Evolutionary conservation across 768 basidiomycete species (phyloP).

Genomic region (Lactifluus piperatus): DNA sequence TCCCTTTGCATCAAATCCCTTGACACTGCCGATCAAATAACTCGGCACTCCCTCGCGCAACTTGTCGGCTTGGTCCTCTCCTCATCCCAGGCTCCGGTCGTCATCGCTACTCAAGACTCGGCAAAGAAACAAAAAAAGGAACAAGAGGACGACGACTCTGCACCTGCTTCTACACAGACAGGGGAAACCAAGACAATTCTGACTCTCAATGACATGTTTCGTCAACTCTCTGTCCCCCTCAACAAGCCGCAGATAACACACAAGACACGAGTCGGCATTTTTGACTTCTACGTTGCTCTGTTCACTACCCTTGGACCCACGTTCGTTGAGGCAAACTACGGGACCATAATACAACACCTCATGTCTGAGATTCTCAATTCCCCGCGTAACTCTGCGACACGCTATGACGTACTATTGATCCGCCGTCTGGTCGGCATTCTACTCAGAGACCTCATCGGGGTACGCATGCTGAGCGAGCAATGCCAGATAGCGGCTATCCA

Average conservation of each 20-base stretch:
- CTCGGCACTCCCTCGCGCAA: slow-evolving; percentile 69
- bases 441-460: slow-evolving; percentile 78
- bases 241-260: slow-evolving; percentile 64
- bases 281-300: slow-evolving; percentile 80
- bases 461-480: slow-evolving; percentile 85
- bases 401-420: slow-evolving; percentile 68
- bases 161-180: slow-evolving; percentile 36
- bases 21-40: slow-evolving; percentile 76
- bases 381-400: slow-evolving; percentile 42
- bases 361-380: slow-evolving; percentile 66
- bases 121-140: slow-evolving; percentile 57
- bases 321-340: slow-evolving; percentile 80
- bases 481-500: slow-evolving; percentile 88
- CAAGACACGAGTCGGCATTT: slow-evolving; percentile 72
- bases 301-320: slow-evolving; percentile 63
- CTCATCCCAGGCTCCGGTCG: slow-evolving; percentile 65
- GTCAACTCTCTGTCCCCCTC: slow-evolving; percentile 69
- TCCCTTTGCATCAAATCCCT: slow-evolving; percentile 59
- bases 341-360: slow-evolving; percentile 68
- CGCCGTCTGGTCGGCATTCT: slow-evolving; percentile 69
- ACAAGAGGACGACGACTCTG: slow-evolving; percentile 49
- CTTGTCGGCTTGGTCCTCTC: slow-evolving; percentile 81
- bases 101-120: slow-evolving; percentile 36
- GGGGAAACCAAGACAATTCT: slow-evolving; percentile 63
- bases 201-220: slow-evolving; percentile 70